These are phyloP conservation scores for Lathyrus aphaca DNA, from an alignment of 306 rosid species.

Conservation along the genomic window DNA sequence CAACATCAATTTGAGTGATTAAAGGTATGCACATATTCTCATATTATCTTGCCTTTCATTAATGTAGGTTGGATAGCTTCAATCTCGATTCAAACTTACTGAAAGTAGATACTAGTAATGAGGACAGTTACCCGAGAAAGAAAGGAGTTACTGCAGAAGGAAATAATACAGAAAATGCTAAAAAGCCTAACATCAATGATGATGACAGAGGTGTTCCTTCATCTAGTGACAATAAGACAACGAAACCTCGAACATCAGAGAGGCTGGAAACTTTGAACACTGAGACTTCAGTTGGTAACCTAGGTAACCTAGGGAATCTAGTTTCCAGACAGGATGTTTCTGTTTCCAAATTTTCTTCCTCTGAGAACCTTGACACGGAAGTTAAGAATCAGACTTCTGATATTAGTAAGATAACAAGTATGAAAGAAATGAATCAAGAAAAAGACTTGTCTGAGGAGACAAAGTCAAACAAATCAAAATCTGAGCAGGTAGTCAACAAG, in stretches of 20 bases:
- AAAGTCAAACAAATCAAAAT: constrained; percentile 40
- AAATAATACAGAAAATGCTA: constrained; percentile 46
- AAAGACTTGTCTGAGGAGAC: constrained; percentile 40
- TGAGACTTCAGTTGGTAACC: constrained; percentile 45
- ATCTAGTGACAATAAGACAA: constrained; percentile 40
- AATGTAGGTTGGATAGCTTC: constrained; percentile 66
- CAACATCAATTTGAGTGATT: constrained; percentile 17
- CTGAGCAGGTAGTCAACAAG: constrained; percentile 40
- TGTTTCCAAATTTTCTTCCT: constrained; percentile 39
- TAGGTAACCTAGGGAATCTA: constrained; percentile 41
- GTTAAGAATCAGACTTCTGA: constrained; percentile 42
- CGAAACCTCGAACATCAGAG: constrained; percentile 50
- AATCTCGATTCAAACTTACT: constrained; percentile 56
- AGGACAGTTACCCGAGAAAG: constrained; percentile 42
- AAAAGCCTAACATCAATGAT: constrained; percentile 38
- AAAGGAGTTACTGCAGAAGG: constrained; percentile 49
- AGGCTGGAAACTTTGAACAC: constrained; percentile 40
- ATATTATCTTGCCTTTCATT: constrained; percentile 29
- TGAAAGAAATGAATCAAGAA: constrained; percentile 49
- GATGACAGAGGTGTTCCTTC: constrained; percentile 42
- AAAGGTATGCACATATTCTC: constrained; percentile 17
- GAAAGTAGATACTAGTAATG: constrained; percentile 48
- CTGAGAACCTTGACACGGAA: constrained; percentile 40
- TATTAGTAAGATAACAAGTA: constrained; percentile 19
- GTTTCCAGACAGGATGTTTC: constrained; percentile 48